Base-by-base conservation (phyloP, 768 basidiomycete species). In the Serendipita indica region DNA sequence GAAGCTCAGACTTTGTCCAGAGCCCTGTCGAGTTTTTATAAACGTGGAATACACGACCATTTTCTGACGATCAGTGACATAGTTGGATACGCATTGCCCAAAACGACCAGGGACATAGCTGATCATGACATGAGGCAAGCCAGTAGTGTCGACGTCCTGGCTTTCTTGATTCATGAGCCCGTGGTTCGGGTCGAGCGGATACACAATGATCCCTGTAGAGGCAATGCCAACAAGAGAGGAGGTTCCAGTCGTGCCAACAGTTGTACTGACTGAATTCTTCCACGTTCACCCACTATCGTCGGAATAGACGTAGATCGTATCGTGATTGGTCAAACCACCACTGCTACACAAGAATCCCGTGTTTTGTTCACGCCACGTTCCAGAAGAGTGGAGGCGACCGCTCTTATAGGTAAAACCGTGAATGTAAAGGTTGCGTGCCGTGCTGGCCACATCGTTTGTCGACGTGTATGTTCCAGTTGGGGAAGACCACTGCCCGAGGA, bases 51-150 rank as follows among this genome's bases (percentile, higher is more conserved):
- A 57, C 57, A 22, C 39, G 54, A 25, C 37, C 60, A 33, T 61
- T 16, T 1, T 27, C 14, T 2, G 30, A 6, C 18, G 58, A 39
- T 20, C 39, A 28, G 3, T 33, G 28, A 33, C 20, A 34, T 58
- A 61, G 37, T 20, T 49, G 7, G 60, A 18, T 32, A 61, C 41
- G 39, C 60, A 61, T 28, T 61, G 60, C 6, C 27, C 37, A 32
- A 61, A 61, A 37, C 58, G 60, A 33, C 60, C 60, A 12, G 60
- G 60, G 4, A 61, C 60, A 33, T 61, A 58, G 39, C 57, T 58
- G 60, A 58, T 61, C 13, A 59, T 46, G 32, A 61, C 45, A 35
- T 61, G 60, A 3, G 60, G 60, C 27, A 27, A 28, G 35, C 33
- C 39, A 25, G 22, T 14, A n/a, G 57, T 45, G 58, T 58, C 57